Evolutionary conservation across 305 asterid genomes (phyloP).

Genomic region (Rubia tinctorum): DNA sequence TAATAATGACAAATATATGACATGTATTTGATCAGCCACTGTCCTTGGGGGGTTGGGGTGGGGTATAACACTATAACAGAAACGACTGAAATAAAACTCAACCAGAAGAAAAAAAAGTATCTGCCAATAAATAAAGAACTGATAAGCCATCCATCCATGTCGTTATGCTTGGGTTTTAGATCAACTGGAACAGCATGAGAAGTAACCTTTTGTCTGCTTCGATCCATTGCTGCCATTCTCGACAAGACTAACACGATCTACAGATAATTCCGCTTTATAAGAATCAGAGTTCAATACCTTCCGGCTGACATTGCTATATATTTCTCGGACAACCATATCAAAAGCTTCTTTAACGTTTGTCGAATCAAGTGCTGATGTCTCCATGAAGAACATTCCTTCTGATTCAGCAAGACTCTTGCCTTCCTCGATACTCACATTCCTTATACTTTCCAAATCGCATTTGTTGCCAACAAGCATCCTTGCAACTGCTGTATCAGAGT

Average conservation of each 20-base stretch:
- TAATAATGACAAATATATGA: not conserved
- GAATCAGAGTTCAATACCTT: slow-evolving; percentile 87
- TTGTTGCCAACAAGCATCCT: slow-evolving; percentile 83
- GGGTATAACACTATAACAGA: not conserved
- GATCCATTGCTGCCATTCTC: slow-evolving; percentile 43
- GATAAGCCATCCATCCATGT: not conserved
- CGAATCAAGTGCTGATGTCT: slow-evolving; percentile 80
- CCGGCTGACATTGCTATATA: slow-evolving; percentile 70
- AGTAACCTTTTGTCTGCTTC: slow-evolving; percentile 36
- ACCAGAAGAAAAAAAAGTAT: not conserved
- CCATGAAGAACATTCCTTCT: slow-evolving; percentile 84
- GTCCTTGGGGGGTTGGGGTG: not conserved
- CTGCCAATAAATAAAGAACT: not conserved
- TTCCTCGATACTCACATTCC: slow-evolving; percentile 73
- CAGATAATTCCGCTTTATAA: slow-evolving; percentile 65
- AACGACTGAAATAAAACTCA: not conserved
- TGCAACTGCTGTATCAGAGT: slow-evolving; percentile 71
- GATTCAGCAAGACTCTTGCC: slow-evolving; percentile 78
- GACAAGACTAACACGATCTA: slow-evolving; percentile 63
- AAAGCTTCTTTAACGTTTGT: slow-evolving; percentile 73
- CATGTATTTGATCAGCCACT: not conserved
- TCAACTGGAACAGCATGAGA: slow-evolving; percentile 73
- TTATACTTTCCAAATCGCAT: slow-evolving; percentile 63
- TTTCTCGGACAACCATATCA: slow-evolving; percentile 66
- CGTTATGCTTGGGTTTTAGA: not conserved